Conservation (phyloP, 1,139 yeast genomes). For the Nakaseomyces nivariensis region DNA sequence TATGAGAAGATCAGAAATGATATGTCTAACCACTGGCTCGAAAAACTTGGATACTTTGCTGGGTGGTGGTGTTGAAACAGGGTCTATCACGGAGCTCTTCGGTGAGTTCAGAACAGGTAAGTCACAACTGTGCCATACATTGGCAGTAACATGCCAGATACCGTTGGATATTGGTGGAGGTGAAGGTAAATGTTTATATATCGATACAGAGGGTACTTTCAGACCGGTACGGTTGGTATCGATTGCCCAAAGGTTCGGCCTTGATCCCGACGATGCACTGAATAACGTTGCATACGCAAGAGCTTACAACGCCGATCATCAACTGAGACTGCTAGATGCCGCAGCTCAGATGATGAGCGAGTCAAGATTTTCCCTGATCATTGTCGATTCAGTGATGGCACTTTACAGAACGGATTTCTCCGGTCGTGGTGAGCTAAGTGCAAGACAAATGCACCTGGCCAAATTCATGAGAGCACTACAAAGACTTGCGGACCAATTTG, state of each 20-base stretch:
- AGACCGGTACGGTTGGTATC: constrained; percentile 84
- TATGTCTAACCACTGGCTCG: constrained; percentile 91
- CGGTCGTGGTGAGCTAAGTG: constrained; percentile 94
- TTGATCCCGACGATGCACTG: constrained; percentile 88
- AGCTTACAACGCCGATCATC: constrained; percentile 96
- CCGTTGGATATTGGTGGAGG: constrained; percentile 99
- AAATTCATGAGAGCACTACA: constrained; percentile 86
- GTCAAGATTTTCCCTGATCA: constrained; percentile 68
- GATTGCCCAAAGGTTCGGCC: constrained; percentile 84
- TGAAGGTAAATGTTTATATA: constrained; percentile 92
- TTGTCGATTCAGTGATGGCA: constrained; percentile 96
- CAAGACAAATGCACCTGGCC: constrained; percentile 91
- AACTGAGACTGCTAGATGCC: constrained; percentile 69
- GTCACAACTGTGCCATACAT: constrained; percentile 91
- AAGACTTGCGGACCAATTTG: constrained; percentile 92
- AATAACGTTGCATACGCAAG: constrained; percentile 97
- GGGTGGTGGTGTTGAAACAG: constrained; percentile 97
- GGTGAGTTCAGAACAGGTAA: constrained; percentile 98
- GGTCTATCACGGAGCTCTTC: constrained; percentile 90
- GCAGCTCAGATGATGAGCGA: constrained; percentile 98
- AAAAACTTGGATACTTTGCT: constrained; percentile 84
- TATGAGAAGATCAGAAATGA: constrained; percentile 78
- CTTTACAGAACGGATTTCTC: constrained; percentile 88
- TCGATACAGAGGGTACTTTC: constrained; percentile 96
- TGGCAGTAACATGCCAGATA: constrained; percentile 92